These are phyloP conservation scores for Balakata baccata DNA, from an alignment of 345 rosid genomes.

Conservation along the genomic window DNA sequence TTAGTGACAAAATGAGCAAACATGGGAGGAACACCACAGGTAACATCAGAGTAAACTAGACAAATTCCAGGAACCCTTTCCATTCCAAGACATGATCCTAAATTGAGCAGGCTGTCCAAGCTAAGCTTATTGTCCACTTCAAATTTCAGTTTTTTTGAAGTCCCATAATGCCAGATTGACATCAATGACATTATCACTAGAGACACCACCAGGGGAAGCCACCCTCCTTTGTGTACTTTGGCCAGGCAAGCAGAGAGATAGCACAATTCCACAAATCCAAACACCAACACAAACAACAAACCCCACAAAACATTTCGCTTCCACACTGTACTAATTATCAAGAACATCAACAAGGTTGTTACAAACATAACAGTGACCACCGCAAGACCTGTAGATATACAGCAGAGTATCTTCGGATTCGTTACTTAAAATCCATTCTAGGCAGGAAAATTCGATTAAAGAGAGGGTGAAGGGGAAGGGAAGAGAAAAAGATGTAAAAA, in stretches of 20 bases:
- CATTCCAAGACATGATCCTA: conserved; percentile 22
- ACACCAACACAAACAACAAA: neutral
- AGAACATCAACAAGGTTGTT: conserved; percentile 24
- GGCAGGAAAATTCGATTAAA: too few relatives aligned
- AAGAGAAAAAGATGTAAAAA: too few relatives aligned
- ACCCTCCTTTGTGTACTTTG: conserved; percentile 25
- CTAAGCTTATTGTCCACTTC: conserved; percentile 23
- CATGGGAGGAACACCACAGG: conserved; percentile 20
- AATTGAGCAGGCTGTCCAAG: conserved; percentile 8
- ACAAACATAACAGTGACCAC: conserved; percentile 20
- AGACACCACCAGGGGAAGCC: conserved; percentile 21
- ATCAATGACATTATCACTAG: conserved; percentile 12
- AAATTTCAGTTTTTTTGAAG: conserved; percentile 14
- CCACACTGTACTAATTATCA: conserved; percentile 23
- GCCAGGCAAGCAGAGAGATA: conserved; percentile 17
- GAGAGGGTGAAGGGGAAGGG: too few relatives aligned
- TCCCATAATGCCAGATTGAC: conserved; percentile 25
- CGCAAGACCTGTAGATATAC: conserved; percentile 12
- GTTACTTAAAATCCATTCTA: too few relatives aligned
- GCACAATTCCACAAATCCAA: conserved; percentile 20
- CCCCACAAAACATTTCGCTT: conserved; percentile 10
- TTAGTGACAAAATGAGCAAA: conserved; percentile 25
- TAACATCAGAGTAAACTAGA: conserved; percentile 20
- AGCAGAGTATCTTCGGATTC: too few relatives aligned
- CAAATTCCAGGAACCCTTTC: conserved; percentile 25